Evolutionary conservation across 2,329 filamentous ascomycete genomes (phyloP), one percentile per base, ranked within the genome.

Genomic region (Pseudocercospora crystallina): DNA sequence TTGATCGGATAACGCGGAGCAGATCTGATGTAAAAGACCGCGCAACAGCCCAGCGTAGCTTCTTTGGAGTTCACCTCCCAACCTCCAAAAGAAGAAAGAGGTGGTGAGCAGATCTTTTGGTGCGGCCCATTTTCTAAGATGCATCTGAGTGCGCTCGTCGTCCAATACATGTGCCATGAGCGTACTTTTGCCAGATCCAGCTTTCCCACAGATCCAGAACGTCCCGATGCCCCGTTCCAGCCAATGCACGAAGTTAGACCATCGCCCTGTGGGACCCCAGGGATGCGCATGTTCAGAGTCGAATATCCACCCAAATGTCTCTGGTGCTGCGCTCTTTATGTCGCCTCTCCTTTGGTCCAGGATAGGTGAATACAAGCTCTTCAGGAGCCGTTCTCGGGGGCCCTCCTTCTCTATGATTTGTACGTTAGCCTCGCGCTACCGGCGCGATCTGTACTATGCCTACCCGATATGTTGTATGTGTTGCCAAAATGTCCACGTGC

Each of bases 21-120:
- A n/a, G n/a, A 43, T 26, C 20, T 61, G 44, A 29, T 53, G 54
- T 1, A 59, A 29, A 2, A 61, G 11, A 17, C 32, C 52, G 5
- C 47, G 54, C 1, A 61, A 12, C 8, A 61, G 37, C 1, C 58
- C 58, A 7, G 39, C 37, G 9, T 46, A 29, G 1, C 38, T 43
- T 30, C 49, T 56, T 36, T 61, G 54, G 12, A 56, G 45, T 1
- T 32, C 8, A 0, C 38, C 34, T n/a, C 58, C 58, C 1, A 42
- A 29, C n/a, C 29, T 43, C 58, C 58, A 61, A 39, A 61, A 58
- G 35, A 42, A 59, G 46, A 48, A 48, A 12, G 14, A 34, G 20
- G 42, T 14, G 10, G 30, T 9, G 12, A 31, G 26, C n/a, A 38
- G 9, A n/a, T 32, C 9, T 13, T 14, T 4, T 1, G 13, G 14